Conservation (phyloP, 75 land plant genomes). For the Pinus taeda region DNA sequence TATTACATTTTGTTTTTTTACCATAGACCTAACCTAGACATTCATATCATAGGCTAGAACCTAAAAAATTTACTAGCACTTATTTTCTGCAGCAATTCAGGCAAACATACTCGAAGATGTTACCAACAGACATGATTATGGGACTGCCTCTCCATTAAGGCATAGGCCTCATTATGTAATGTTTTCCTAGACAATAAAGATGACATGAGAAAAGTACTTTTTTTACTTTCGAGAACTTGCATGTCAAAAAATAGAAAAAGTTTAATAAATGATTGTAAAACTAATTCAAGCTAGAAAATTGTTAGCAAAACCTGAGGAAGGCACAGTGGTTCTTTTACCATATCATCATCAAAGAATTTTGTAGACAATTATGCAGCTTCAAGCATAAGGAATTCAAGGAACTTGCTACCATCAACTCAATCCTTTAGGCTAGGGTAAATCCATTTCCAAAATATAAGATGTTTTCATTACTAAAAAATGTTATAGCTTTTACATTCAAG, state of each 20-base stretch:
- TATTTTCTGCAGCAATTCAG: neutral
- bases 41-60: neutral
- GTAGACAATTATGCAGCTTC: neutral
- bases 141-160: conserved; percentile 7
- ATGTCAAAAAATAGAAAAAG: neutral
- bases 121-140: conserved; percentile 1
- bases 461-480: neutral
- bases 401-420: neutral
- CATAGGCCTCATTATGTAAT: conserved; percentile 3
- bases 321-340: neutral
- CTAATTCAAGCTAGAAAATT: neutral
- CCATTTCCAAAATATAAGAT: conserved; percentile 1
- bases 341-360: neutral
- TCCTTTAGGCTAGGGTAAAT: conserved; percentile 1
- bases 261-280: neutral
- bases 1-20: neutral
- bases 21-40: neutral
- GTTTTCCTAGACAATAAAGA: neutral
- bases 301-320: conserved; percentile 2
- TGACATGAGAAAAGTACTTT: neutral
- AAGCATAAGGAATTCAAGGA: neutral
- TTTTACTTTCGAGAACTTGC: neutral
- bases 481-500: neutral
- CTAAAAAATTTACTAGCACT: neutral
- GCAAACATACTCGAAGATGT: neutral